A percentile compares a stretch with the other conserved stretches of the same genome.
These are phyloP conservation scores for Barnettozyma sp. DNA, from an alignment of 805 yeast species.

Conservation along the genomic window DNA sequence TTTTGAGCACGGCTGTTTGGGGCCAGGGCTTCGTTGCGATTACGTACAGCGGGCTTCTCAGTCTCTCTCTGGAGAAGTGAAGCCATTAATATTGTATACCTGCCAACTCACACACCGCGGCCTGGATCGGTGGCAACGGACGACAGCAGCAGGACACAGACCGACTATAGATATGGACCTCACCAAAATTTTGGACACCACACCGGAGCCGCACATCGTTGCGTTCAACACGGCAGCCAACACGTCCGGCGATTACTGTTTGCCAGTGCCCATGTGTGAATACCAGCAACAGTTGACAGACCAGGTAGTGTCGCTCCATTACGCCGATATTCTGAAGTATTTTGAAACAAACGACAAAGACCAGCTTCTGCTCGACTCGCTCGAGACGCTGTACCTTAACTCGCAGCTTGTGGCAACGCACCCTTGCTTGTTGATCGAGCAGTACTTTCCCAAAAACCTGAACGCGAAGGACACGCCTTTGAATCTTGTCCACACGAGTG, in stretches of 20 bases:
- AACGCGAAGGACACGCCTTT: slow-evolving; percentile 63
- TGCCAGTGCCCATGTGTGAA: slow-evolving; percentile 79
- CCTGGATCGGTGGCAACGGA: too few species aligned
- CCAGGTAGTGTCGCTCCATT: slow-evolving; percentile 86
- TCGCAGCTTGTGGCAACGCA: slow-evolving; percentile 79
- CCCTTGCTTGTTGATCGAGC: slow-evolving; percentile 79
- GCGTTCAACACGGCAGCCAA: slow-evolving; percentile 25
- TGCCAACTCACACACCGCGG: too few species aligned
- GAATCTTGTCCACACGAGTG: slow-evolving; percentile 70
- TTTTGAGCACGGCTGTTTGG: too few species aligned
- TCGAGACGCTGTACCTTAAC: slow-evolving; percentile 68
- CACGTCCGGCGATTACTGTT: slow-evolving; percentile 54
- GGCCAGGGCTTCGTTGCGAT: too few species aligned
- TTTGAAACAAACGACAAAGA: slow-evolving; percentile 54
- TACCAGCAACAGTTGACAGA: slow-evolving; percentile 86
- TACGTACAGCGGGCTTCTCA: too few species aligned
- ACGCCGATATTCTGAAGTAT: slow-evolving; percentile 81
- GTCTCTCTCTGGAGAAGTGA: too few species aligned
- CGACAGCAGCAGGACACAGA: too few species aligned
- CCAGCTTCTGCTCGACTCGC: slow-evolving; percentile 61
- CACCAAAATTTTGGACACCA: slow-evolving; percentile 66
- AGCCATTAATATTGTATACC: too few species aligned
- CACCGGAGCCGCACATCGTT: slow-evolving; percentile 77
- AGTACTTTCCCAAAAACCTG: slow-evolving; percentile 76
- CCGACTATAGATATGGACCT: slow-evolving; percentile 50